phyloP scores from a whole-genome alignment of 2,329 filamentous ascomycete species.

The Incumbomyces lentus region DNA sequence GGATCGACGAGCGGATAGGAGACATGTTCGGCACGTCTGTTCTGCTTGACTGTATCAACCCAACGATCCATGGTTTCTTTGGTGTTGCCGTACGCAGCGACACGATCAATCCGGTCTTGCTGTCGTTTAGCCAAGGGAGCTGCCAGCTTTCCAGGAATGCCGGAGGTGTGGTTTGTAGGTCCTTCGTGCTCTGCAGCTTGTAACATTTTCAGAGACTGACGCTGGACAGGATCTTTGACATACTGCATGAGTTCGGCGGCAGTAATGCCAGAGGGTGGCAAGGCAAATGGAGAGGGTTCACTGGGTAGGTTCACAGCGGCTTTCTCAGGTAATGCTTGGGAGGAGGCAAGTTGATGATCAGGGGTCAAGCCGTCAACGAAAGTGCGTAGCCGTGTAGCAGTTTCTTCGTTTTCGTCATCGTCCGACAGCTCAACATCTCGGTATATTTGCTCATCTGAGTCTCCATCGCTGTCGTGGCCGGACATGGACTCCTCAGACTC shows the following conservation, averaged over 20 bases:
- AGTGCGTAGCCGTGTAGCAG: constrained; percentile 53
- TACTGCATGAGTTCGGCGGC: constrained; percentile 65
- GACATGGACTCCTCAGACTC: constrained; percentile 17
- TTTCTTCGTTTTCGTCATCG: constrained; percentile 40
- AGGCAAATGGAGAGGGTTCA: constrained; percentile 50
- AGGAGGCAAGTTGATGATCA: constrained; percentile 10
- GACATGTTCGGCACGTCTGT: constrained; percentile 81
- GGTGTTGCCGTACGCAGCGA: constrained; percentile 76
- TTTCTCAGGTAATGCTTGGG: constrained; percentile 24
- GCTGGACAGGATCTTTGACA: constrained; percentile 63
- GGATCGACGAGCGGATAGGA: constrained; percentile 74
- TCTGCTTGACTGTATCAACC: constrained; percentile 91
- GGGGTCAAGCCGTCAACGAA: constrained; percentile 41
- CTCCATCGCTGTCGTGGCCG: constrained; percentile 28
- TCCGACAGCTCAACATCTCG: constrained; percentile 39
- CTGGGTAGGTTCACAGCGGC: constrained; percentile 47
- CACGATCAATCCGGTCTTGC: constrained; percentile 73
- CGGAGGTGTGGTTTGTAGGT: constrained; percentile 42
- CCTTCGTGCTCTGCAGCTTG: constrained; percentile 50
- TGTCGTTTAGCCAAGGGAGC: constrained; percentile 76
- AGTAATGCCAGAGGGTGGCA: constrained; percentile 57
- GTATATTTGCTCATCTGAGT: constrained; percentile 37
- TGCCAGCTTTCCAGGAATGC: constrained; percentile 59
- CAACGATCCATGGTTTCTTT: constrained; percentile 84
- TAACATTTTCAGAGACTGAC: constrained; percentile 68